Evolutionary conservation across 805 yeast species (phyloP).

Genomic region (Candida ponderosae): DNA sequence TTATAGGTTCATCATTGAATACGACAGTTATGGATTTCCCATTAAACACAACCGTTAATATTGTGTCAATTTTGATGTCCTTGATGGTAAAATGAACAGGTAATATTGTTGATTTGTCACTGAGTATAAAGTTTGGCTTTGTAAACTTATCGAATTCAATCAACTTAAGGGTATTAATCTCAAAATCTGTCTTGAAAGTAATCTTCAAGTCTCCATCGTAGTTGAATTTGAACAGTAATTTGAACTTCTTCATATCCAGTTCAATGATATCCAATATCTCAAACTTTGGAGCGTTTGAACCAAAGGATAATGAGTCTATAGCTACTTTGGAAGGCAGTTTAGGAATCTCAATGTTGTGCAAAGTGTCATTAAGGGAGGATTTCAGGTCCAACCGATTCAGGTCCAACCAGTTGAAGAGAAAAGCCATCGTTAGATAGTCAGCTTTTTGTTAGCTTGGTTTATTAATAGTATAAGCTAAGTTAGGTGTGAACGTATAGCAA

Average conservation of each 20-base stretch:
- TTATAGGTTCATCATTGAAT: conserved; percentile 17
- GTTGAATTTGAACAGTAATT: conserved; percentile 16
- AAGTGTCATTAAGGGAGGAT: conserved; percentile 14
- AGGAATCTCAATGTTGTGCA: conserved; percentile 6
- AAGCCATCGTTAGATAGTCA: too few relatives aligned
- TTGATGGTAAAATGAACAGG: conserved; percentile 18
- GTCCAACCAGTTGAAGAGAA: conserved; percentile 16
- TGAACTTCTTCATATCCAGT: conserved; percentile 11
- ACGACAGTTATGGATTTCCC: conserved; percentile 14
- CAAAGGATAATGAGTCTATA: conserved; percentile 10
- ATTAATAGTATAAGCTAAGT: too few relatives aligned
- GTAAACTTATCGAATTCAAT: conserved; percentile 19
- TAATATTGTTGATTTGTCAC: conserved; percentile 15
- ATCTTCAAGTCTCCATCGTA: conserved; percentile 15
- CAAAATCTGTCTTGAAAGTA: conserved; percentile 13
- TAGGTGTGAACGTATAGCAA: too few relatives aligned
- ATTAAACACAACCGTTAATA: conserved; percentile 14
- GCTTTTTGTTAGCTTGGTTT: too few relatives aligned
- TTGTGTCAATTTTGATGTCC: conserved; percentile 12
- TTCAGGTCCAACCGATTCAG: conserved; percentile 14
- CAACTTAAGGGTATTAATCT: conserved; percentile 16
- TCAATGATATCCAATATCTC: conserved; percentile 16
- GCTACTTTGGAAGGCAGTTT: conserved; percentile 14
- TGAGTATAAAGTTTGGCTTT: conserved; percentile 16
- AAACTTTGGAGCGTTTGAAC: conserved; percentile 11